Evolutionary conservation across 495 filamentous ascomycete species (phyloP).

Genomic region (Penicillium subrubescens): DNA sequence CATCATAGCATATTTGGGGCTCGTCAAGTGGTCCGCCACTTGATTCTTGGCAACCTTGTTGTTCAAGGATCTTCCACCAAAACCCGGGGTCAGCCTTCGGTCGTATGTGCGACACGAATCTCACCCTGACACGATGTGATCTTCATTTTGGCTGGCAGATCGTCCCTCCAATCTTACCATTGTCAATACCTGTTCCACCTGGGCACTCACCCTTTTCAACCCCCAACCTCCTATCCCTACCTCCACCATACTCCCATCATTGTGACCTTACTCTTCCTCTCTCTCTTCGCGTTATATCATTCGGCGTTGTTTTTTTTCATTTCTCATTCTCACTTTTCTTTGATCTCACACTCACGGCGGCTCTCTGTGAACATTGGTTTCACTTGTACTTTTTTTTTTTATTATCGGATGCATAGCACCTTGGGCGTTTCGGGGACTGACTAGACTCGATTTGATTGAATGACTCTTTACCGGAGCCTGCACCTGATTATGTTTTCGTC

Average conservation of each 20-base stretch:
- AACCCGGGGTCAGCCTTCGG: slow-evolving; percentile 3
- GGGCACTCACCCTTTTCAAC: neutral
- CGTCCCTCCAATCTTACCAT: slow-evolving; percentile 15
- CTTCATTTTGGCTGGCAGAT: slow-evolving; percentile 9
- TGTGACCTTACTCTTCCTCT: neutral
- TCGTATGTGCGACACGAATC: neutral
- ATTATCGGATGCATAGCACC: slow-evolving; percentile 37
- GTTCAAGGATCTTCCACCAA: slow-evolving; percentile 18
- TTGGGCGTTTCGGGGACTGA: slow-evolving; percentile 39
- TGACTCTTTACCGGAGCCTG: slow-evolving; percentile 30
- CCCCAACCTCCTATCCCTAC: neutral
- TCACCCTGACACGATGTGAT: slow-evolving; percentile 6
- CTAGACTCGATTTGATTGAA: slow-evolving; percentile 40
- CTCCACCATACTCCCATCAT: slow-evolving; percentile 7
- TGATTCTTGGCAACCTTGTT: slow-evolving; percentile 27
- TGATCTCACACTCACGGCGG: slow-evolving; percentile 20
- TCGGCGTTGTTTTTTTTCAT: slow-evolving; percentile 20
- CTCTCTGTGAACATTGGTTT: slow-evolving; percentile 22
- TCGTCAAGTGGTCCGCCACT: slow-evolving; percentile 29
- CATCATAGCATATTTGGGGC: slow-evolving; percentile 34
- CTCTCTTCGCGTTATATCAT: slow-evolving; percentile 5
- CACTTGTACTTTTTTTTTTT: slow-evolving; percentile 28
- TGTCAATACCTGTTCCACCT: slow-evolving; percentile 8
- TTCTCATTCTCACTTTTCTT: neutral
- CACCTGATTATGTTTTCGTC: slow-evolving; percentile 36